These are phyloP conservation scores for Glycine tomentella DNA, from an alignment of 306 rosid genomes.

Conservation along the genomic window DNA sequence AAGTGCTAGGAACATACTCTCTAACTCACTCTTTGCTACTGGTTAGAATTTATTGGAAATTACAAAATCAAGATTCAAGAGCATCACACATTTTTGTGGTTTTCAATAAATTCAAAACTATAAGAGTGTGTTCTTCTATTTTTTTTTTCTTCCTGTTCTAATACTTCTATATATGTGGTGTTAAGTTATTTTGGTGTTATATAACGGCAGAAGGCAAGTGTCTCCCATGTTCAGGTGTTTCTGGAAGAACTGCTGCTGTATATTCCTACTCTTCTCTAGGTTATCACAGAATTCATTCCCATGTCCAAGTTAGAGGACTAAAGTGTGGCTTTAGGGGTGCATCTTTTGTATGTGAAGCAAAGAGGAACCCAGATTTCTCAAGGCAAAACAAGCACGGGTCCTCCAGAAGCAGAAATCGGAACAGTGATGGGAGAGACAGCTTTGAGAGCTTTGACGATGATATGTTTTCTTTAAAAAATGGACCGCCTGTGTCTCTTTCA, in stretches of 20 bases:
- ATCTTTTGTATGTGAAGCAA: slow-evolving; percentile 70
- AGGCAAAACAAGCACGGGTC: slow-evolving; percentile 72
- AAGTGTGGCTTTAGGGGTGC: slow-evolving; percentile 55
- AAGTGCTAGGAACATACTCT: too few species aligned
- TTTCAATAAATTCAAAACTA: too few species aligned
- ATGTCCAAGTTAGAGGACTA: slow-evolving; percentile 55
- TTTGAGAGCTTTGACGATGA: slow-evolving; percentile 78
- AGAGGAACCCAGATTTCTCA: slow-evolving; percentile 79
- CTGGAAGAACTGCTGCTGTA: slow-evolving; percentile 59
- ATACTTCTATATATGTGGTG: neutral
- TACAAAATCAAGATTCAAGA: too few species aligned
- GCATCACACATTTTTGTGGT: too few species aligned
- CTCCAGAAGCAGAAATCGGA: slow-evolving; percentile 74
- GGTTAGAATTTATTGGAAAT: too few species aligned
- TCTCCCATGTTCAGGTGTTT: slow-evolving; percentile 71
- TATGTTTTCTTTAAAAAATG: slow-evolving; percentile 74
- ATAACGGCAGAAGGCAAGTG: slow-evolving; percentile 68
- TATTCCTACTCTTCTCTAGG: slow-evolving; percentile 60
- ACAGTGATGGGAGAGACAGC: slow-evolving; percentile 71
- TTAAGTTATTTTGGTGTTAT: slow-evolving; percentile 35
- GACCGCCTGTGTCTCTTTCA: slow-evolving; percentile 69
- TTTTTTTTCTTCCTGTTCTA: neutral
- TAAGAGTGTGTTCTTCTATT: too few species aligned
- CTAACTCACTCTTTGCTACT: too few species aligned
- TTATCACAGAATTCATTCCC: slow-evolving; percentile 53